Conservation (phyloP, 1,284 basidiomycete species). For the Ustilago hordei region DNA sequence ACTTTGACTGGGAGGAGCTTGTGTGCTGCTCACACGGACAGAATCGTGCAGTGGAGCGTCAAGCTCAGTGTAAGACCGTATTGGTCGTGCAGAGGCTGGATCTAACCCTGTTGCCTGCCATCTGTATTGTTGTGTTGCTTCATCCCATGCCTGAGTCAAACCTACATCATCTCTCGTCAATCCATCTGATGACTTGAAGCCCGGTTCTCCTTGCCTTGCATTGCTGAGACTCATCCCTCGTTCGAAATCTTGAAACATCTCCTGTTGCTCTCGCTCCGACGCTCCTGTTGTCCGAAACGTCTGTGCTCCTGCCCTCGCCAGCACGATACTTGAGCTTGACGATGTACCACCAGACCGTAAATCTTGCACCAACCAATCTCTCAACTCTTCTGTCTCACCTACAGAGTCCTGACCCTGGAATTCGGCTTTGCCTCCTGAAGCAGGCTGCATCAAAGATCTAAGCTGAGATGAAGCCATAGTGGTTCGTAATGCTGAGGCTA, state of each 20-base stretch:
- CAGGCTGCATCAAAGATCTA: conserved; percentile 23
- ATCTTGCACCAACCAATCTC: conserved; percentile 37
- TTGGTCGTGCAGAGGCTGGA: conserved; percentile 1
- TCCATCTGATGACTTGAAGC: not conserved
- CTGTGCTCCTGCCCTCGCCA: not conserved
- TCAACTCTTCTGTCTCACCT: conserved; percentile 9
- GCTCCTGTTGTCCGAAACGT: conserved; percentile 1
- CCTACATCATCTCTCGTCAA: not conserved
- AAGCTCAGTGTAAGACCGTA: conserved; percentile 20
- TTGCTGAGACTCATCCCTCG: conserved; percentile 12
- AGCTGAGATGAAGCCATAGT: conserved; percentile 41
- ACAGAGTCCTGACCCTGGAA: not conserved
- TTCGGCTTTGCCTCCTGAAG: conserved; percentile 22
- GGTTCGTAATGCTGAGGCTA: conserved; percentile 27
- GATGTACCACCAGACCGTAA: conserved; percentile 7
- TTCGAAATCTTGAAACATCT: conserved; percentile 29
- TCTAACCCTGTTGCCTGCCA: conserved; percentile 27
- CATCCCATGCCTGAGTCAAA: conserved; percentile 13
- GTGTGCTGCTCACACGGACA: conserved; percentile 9
- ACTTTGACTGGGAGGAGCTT: not conserved
- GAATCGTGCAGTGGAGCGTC: conserved; percentile 24
- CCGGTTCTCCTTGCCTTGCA: not conserved
- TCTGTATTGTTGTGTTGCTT: not conserved
- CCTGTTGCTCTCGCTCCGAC: not conserved
- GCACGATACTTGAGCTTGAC: not conserved